Percentiles rank a stretch among this genome's conserved stretches.
phyloP scores from a whole-genome alignment of 2,329 filamentous ascomycete species.

The Magnaporthales sp. region DNA sequence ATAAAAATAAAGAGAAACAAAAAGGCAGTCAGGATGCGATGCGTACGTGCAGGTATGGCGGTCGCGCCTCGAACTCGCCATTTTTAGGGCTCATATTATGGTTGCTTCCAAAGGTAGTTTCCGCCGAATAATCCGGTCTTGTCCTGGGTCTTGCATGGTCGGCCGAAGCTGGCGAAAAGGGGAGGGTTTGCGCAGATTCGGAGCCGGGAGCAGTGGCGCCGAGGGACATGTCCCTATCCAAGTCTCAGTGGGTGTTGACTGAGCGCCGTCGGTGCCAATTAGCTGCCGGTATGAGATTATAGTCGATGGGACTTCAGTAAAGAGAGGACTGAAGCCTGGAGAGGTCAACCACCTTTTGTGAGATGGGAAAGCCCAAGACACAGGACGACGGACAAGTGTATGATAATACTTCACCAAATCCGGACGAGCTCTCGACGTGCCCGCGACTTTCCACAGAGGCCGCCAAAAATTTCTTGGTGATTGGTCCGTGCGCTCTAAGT shows the following conservation, averaged over 20 bases:
- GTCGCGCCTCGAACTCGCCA: conserved; percentile 46
- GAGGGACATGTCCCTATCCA: background rate
- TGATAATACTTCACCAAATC: background rate
- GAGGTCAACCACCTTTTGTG: background rate
- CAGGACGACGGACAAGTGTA: background rate
- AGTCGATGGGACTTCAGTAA: background rate
- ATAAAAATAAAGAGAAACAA: too few relatives aligned
- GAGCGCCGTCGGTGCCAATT: background rate
- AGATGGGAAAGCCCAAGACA: background rate
- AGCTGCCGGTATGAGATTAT: background rate
- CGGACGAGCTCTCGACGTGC: background rate
- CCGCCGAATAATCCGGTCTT: conserved; percentile 10
- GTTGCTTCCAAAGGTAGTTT: conserved; percentile 10
- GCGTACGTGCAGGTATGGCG: conserved; percentile 54
- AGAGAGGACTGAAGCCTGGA: background rate
- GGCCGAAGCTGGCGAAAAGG: background rate
- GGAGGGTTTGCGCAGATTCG: background rate
- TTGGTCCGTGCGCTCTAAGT: conserved; percentile 2
- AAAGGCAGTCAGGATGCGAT: background rate
- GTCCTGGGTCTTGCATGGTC: background rate
- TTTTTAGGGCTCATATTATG: conserved; percentile 28
- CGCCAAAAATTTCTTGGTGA: conserved; percentile 3
- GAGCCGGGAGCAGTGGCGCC: background rate
- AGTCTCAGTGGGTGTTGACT: background rate
- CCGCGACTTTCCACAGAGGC: background rate